Evolutionary conservation across 805 yeast genomes (phyloP).

Genomic region (Metschnikowia gelsemii): DNA sequence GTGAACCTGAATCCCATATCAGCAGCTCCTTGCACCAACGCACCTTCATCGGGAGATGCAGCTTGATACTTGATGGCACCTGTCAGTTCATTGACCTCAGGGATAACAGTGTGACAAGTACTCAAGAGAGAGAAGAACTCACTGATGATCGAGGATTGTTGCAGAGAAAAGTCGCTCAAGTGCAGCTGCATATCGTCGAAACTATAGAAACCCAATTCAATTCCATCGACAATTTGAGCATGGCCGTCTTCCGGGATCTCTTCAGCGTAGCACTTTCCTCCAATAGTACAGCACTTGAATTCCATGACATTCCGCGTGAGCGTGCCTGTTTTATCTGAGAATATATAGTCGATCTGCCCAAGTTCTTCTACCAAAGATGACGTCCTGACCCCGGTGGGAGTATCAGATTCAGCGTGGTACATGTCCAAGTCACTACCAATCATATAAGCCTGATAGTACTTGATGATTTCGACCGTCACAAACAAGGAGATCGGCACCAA

Average conservation of each 20-base stretch:
- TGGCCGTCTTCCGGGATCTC: slow-evolving; percentile 89
- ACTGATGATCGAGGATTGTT: slow-evolving; percentile 52
- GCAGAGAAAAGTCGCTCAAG: slow-evolving; percentile 45
- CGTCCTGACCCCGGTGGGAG: slow-evolving; percentile 93
- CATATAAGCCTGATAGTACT: slow-evolving; percentile 91
- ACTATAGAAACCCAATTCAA: slow-evolving; percentile 74
- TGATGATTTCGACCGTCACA: slow-evolving; percentile 94
- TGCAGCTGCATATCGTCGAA: slow-evolving; percentile 61
- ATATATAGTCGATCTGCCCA: slow-evolving; percentile 94
- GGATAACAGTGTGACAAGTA: slow-evolving; percentile 96
- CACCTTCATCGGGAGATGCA: slow-evolving; percentile 99
- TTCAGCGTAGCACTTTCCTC: slow-evolving; percentile 83
- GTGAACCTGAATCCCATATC: slow-evolving; percentile 79
- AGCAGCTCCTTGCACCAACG: slow-evolving; percentile 95
- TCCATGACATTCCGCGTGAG: slow-evolving; percentile 96
- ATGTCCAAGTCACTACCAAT: slow-evolving; percentile 93
- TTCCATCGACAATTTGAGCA: slow-evolving; percentile 69
- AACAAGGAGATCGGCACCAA: slow-evolving; percentile 96
- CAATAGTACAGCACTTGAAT: slow-evolving; percentile 89
- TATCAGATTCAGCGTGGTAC: slow-evolving; percentile 83
- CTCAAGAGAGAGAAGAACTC: slow-evolving; percentile 82
- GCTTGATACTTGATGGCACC: slow-evolving; percentile 90
- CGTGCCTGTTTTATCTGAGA: slow-evolving; percentile 97
- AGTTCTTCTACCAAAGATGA: slow-evolving; percentile 94
- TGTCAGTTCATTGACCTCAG: slow-evolving; percentile 62